Base-by-base conservation (phyloP, 1,284 basidiomycete genomes). In the Xerocomus minutiporus region DNA sequence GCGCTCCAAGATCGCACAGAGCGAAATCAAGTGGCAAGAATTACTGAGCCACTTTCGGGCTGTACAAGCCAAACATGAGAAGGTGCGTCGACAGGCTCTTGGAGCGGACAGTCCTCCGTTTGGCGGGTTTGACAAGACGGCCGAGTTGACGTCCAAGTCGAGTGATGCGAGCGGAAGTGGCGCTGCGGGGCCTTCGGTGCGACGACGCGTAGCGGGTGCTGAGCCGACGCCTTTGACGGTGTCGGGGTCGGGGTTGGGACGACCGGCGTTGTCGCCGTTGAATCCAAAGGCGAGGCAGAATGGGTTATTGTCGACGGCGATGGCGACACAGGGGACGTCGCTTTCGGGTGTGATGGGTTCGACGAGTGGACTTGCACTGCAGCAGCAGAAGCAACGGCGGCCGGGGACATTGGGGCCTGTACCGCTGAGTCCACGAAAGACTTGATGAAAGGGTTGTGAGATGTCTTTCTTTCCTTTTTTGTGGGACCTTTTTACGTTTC, bases 1-100 rank as follows among this genome's bases (percentile, higher is more conserved):
- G 23, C 82, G 92, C 12, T 86, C 90, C 1, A 92, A 92, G 66
- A 70, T 93, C 3, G 82, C 77, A 11, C 82, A 90, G 39, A 91
- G 91, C 51, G 91, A 95, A 53, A 94, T 97, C 67, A 94, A 93
- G 66, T 97, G 94, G 94, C 84, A 87, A 65, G 93, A 97, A 56
- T 78, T 97, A 0, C 77, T 97, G 4, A 79, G 81, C 15, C 94
- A 91, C 69, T 95, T 95, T 76, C 84, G 92, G 20, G 74, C 82
- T 0, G 84, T 94, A 1, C 93, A 96, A 68, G 76, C 79, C 26
- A 86, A 83, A 58, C 93, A 96, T 65, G 93, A 96, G 72, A 93
- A 93, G 64, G 82, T 91, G 1, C 80, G 92, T 17, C 77, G 92
- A 46, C 83, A 79, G 59, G 81, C 82, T 0, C 68, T 83, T 17